These are phyloP conservation scores for Neurospora hispaniola DNA, from an alignment of 495 filamentous ascomycete genomes.

Conservation along the genomic window DNA sequence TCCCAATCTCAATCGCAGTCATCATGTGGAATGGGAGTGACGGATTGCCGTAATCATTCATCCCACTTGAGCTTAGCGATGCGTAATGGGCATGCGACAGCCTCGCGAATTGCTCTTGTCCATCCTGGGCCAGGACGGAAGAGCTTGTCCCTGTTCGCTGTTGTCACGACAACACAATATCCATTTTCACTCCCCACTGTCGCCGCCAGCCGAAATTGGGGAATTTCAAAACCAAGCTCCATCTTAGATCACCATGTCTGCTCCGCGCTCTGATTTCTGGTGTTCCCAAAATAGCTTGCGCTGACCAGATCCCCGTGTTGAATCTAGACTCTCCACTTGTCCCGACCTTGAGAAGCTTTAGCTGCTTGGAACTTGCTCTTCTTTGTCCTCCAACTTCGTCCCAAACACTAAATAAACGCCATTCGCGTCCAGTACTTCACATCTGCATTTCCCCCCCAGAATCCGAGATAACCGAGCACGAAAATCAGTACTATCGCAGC, in stretches of 20 bases:
- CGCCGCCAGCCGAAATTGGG: constrained; percentile 17
- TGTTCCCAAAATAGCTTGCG: not conserved
- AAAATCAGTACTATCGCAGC: not conserved
- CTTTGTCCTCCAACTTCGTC: not conserved
- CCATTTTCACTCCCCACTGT: constrained; percentile 11
- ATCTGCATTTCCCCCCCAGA: not conserved
- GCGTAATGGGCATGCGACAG: not conserved
- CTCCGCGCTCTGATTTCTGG: not conserved
- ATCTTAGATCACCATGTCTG: not conserved
- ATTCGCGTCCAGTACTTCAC: not conserved
- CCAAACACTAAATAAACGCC: not conserved
- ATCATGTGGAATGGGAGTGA: not conserved
- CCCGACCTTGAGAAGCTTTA: not conserved
- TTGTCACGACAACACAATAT: not conserved
- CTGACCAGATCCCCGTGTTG: not conserved
- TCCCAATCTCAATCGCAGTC: not conserved
- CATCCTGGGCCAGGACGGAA: not conserved
- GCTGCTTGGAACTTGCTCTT: not conserved
- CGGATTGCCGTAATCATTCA: not conserved
- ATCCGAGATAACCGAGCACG: not conserved
- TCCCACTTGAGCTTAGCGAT: not conserved
- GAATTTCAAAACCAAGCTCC: not conserved
- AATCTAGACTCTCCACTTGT: not conserved
- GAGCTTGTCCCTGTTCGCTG: not conserved
- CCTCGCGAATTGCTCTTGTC: not conserved